These are phyloP conservation scores for Aspergillus alliaceus DNA, from an alignment of 2,329 filamentous ascomycete genomes.

Conservation along the genomic window DNA sequence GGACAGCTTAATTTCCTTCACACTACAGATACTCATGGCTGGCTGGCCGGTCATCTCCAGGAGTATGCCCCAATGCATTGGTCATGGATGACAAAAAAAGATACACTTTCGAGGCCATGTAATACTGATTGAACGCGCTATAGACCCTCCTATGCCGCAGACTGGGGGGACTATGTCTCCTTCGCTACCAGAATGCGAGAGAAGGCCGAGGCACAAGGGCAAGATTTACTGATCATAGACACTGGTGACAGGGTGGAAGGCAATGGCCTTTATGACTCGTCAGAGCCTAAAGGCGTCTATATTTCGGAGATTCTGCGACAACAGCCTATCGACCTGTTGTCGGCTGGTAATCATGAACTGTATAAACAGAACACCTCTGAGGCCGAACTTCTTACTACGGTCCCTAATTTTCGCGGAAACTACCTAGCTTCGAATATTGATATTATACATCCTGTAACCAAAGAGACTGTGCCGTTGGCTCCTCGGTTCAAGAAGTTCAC, in stretches of 20 bases:
- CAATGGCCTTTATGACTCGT: conserved; percentile 91
- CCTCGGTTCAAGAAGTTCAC: conserved; percentile 84
- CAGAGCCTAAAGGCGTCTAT: conserved; percentile 81
- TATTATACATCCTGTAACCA: conserved; percentile 72
- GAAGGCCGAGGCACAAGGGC: conserved; percentile 73
- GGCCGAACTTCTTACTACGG: conserved; percentile 74
- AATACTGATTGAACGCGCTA: conserved; percentile 20
- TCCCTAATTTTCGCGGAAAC: conserved; percentile 75
- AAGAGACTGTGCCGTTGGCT: conserved; percentile 72
- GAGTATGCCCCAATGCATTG: conserved; percentile 62
- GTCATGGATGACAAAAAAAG: not conserved
- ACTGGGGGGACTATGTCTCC: conserved; percentile 98
- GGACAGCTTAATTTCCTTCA: conserved; percentile 97
- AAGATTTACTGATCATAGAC: conserved; percentile 88
- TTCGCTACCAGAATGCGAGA: conserved; percentile 81
- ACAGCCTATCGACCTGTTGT: conserved; percentile 80
- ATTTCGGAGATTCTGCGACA: conserved; percentile 84
- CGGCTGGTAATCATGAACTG: conserved; percentile 90
- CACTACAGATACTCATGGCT: conserved; percentile 94
- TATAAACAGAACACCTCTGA: conserved; percentile 78
- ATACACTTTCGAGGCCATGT: not conserved
- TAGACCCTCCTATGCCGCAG: conserved; percentile 85
- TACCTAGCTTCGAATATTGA: conserved; percentile 94
- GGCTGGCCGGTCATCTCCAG: conserved; percentile 89
- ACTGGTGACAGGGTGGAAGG: conserved; percentile 93